Evolutionary conservation across 176 grass and related monocot genomes (phyloP), one percentile per base, ranked within the genome.

Genomic region (Ensete ventricosum): DNA sequence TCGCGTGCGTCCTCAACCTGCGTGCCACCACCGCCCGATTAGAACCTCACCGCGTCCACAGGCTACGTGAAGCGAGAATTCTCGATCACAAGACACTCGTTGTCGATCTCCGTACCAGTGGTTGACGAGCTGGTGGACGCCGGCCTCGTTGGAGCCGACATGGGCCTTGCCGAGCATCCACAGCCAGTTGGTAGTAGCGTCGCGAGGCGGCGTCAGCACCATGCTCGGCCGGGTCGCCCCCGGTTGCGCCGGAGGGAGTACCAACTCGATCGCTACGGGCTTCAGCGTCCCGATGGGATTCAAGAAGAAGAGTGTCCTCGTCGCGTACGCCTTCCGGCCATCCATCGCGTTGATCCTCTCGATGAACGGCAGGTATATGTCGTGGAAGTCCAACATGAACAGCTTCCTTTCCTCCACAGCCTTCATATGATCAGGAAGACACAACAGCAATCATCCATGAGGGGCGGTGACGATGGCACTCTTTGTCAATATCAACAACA

Each of bases 151-250:
- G 76, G 95, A 93, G 70, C 88, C 83, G 76, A 94, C 95, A 68
- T 99, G 95, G 24, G 95, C 72, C 85, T 99, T 99, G 76, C 84
- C 95, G 76, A 99, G 86, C 95, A 99, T 99, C 95, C 95, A 99
- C 25, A 91, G 84, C 95, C 95, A 99, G 34, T 99, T 84, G 27
- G 90, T 76, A 29, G 90, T 99, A 55, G 95, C 95, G 78, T 99
- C 95, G 63, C 77, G 74, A 20, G 86, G 84, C 71, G 95, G 88
- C 8, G 95, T 94, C 54, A 99, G 82, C 9, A 99, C 90, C 73
- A 54, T 86, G 76, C 82, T 88, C 52, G 82, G 82, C 63, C 79
- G 75, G 64, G 78, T 69, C 82, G 73, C 72, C 7, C 95, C 88
- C 80, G 82, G 85, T 57, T 82, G 73, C 23, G 57, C 59, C 66